Percentiles rank a stretch among this genome's conserved stretches.
These are phyloP conservation scores for Asterella californica DNA, from an alignment of 225 moss, liverwort and hornwort species.

Conservation along the genomic window DNA sequence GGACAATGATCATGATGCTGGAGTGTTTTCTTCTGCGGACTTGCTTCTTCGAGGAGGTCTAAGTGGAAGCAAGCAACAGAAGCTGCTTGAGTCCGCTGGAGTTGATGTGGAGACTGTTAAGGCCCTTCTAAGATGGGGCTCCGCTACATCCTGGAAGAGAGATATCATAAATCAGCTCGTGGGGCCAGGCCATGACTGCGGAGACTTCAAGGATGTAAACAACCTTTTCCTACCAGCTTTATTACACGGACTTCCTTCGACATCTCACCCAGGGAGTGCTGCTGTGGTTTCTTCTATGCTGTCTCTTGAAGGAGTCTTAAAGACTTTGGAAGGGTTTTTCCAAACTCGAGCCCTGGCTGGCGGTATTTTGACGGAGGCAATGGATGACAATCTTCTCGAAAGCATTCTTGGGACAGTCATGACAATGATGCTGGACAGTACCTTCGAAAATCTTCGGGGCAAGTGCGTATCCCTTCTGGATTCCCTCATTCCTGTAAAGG, in stretches of 20 bases:
- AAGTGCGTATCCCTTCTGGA: slow-evolving; percentile 67
- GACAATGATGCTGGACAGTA: slow-evolving; percentile 76
- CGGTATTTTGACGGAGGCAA: slow-evolving; percentile 29
- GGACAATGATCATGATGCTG: slow-evolving; percentile 53
- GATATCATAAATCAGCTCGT: slow-evolving; percentile 56
- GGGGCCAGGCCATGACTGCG: slow-evolving; percentile 51
- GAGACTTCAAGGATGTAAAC: slow-evolving; percentile 53
- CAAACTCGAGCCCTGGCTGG: slow-evolving; percentile 39
- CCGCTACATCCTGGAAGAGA: slow-evolving; percentile 61
- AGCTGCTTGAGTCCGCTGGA: slow-evolving; percentile 67
- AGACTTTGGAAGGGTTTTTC: slow-evolving; percentile 63
- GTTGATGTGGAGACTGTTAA: slow-evolving; percentile 57
- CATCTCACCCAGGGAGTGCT: slow-evolving; percentile 78
- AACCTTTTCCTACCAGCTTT: slow-evolving; percentile 69
- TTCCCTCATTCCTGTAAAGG: slow-evolving; percentile 73
- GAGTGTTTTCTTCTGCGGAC: slow-evolving; percentile 52
- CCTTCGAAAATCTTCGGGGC: slow-evolving; percentile 65
- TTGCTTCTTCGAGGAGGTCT: slow-evolving; percentile 70
- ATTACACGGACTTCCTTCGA: slow-evolving; percentile 82
- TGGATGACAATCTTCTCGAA: slow-evolving; percentile 47
- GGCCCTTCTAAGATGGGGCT: slow-evolving; percentile 66
- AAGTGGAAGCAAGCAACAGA: slow-evolving; percentile 69
- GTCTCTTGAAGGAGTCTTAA: slow-evolving; percentile 62
- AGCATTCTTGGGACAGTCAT: slow-evolving; percentile 62
- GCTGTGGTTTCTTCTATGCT: slow-evolving; percentile 87